Evolutionary conservation across 106 monocot species (phyloP).

Genomic region (Dioscorea dumetorum): DNA sequence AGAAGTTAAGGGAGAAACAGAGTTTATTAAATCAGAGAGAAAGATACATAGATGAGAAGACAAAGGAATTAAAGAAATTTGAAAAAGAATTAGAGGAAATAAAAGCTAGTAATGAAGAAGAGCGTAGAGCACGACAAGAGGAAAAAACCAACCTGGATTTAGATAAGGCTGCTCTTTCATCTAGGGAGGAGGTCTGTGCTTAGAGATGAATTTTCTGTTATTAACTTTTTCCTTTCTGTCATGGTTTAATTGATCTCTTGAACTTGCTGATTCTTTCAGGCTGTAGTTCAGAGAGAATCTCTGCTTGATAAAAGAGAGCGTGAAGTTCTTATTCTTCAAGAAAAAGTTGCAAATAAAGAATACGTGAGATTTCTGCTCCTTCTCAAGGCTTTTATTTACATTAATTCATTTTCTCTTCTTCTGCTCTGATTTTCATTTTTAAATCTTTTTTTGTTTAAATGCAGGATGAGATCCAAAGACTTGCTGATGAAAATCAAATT

Average conservation of each 20-base stretch:
- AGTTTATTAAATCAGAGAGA: slow-evolving; percentile 65
- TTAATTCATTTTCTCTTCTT: background rate
- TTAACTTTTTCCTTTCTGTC: background rate
- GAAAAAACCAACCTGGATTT: slow-evolving; percentile 54
- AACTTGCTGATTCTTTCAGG: slow-evolving; percentile 32
- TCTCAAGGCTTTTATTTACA: too few relatives aligned
- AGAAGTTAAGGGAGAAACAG: slow-evolving; percentile 50
- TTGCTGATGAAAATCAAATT: slow-evolving; percentile 41
- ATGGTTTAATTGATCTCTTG: background rate
- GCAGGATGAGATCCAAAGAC: slow-evolving; percentile 71
- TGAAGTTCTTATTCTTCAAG: slow-evolving; percentile 69
- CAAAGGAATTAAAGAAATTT: slow-evolving; percentile 28
- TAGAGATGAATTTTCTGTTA: background rate
- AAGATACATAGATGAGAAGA: slow-evolving; percentile 39
- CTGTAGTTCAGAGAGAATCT: slow-evolving; percentile 52
- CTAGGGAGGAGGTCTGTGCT: slow-evolving; percentile 58
- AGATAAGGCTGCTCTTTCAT: slow-evolving; percentile 32
- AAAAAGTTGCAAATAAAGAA: slow-evolving; percentile 71
- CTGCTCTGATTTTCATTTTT: background rate
- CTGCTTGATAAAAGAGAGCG: slow-evolving; percentile 58
- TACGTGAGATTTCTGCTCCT: slow-evolving; percentile 26
- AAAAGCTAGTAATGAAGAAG: slow-evolving; percentile 44
- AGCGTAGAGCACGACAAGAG: slow-evolving; percentile 25
- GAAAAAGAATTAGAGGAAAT: slow-evolving; percentile 55
- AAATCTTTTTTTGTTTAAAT: slow-evolving; percentile 2